A percentile compares a stretch with the other conserved stretches of the same genome.
Conservation (phyloP, 2,329 filamentous ascomycete genomes). For the Fusarium azukiicola region DNA sequence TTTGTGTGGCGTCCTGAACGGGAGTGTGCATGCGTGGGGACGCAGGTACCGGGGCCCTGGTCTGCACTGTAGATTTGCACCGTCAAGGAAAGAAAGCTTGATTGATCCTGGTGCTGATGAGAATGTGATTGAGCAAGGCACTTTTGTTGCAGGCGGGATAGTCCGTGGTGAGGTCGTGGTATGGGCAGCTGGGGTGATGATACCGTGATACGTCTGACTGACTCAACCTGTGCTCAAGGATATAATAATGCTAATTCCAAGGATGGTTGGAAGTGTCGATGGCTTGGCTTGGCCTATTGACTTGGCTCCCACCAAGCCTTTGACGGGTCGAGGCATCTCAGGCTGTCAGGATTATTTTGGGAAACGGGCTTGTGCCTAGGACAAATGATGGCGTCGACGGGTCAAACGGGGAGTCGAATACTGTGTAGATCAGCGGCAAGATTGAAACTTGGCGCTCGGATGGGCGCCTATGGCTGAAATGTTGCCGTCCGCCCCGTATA, state of each 20-base stretch:
- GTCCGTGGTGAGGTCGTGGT: not conserved
- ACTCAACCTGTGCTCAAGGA: not conserved
- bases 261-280: not conserved
- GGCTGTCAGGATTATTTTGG: not conserved
- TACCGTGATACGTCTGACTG: constrained; percentile 45
- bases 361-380: constrained; percentile 10
- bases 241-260: not conserved
- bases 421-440: constrained; percentile 37
- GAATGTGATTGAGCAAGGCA: not conserved
- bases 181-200: constrained; percentile 12
- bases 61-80: not conserved
- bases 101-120: not conserved
- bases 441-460: constrained; percentile 40
- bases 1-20: constrained; percentile 39
- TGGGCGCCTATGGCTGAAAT: constrained; percentile 17
- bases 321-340: constrained; percentile 27
- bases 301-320: not conserved
- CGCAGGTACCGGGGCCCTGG: constrained; percentile 21
- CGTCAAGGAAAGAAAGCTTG: constrained; percentile 17
- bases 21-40: constrained; percentile 25
- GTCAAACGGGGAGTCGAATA: constrained; percentile 13
- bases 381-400: not conserved
- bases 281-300: not conserved
- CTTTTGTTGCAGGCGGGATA: constrained; percentile 18
- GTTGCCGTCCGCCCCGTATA: not conserved